phyloP scores from a whole-genome alignment of 1,284 basidiomycete genomes.

The Mycena citricolor region DNA sequence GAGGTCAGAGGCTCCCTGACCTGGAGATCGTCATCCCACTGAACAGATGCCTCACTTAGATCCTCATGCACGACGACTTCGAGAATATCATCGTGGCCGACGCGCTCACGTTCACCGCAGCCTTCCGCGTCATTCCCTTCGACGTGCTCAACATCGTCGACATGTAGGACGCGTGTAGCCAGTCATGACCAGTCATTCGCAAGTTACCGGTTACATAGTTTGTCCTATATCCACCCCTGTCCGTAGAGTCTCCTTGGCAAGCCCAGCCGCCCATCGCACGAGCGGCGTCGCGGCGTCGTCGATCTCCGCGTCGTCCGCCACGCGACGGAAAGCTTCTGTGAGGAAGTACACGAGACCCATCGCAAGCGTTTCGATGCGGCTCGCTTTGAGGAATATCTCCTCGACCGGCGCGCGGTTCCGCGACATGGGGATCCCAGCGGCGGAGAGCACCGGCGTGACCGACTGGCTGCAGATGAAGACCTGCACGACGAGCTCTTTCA shows the following conservation, averaged over 20 bases:
- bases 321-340: conserved; percentile 48
- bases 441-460: conserved; percentile 55
- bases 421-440: conserved; percentile 39
- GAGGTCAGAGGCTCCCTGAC: too few relatives aligned
- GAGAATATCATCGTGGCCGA: too few relatives aligned
- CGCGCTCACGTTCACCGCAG: too few relatives aligned
- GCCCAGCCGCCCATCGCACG: conserved; percentile 59
- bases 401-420: conserved; percentile 65
- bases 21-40: not conserved
- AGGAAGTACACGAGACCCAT: conserved; percentile 73
- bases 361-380: conserved; percentile 56
- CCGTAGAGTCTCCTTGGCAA: conserved; percentile 68
- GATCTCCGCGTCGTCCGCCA: conserved; percentile 42
- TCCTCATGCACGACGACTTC: too few relatives aligned
- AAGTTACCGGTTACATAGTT: conserved; percentile 45
- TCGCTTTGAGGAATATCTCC: conserved; percentile 70
- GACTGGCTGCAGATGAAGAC: conserved; percentile 75
- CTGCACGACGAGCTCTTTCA: conserved; percentile 66
- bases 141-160: too few relatives aligned
- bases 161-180: too few relatives aligned
- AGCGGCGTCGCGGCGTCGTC: conserved; percentile 36
- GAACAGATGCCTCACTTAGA: not conserved
- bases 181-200: conserved; percentile 10
- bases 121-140: too few relatives aligned
- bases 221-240: conserved; percentile 58